Base-by-base conservation (phyloP, 805 yeast species). In the Pichia heedii region DNA sequence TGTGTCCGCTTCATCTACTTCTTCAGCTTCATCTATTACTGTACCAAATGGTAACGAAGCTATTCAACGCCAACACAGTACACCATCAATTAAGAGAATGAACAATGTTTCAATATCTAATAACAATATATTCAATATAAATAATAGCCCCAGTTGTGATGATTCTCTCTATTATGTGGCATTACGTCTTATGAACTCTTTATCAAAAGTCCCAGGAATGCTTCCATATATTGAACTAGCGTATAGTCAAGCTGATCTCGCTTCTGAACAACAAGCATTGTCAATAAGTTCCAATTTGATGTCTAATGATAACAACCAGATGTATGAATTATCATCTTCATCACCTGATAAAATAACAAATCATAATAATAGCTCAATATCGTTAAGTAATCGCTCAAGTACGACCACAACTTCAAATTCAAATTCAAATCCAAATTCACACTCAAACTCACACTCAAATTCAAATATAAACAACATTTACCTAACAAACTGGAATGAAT, bases 161-260 rank as follows among this genome's bases (percentile, higher is more conserved):
- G 89, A 81, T 47, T 86, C 89, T 29, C 63, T 86, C 22, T 84
- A 76, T 58, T 79, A 80, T 58, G 73, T 84, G 33, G 79, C 93
- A 57, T 60, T 70, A 21, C 68, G 66, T 24, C 66, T 85, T 43
- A 72, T 77, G 54, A 68, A 64, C 45, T 63, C 81, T 46, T 61
- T 87, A 30, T 76, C 73, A 42, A 63, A 67, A 34, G 71, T 84
- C 20, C 77, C 83, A 0, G 88, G 81, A 18, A 70, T 87, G 71
- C 73, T 71, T 32, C 82, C 88, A 33, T 83, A 77, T 58, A 57
- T 84, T 46, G 72, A 73, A 42, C 65, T 77, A 32, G 89, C 90
- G 2, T 74, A 73, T 57, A 67, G 74, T 12, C 69, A 79, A 13
- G 84, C 88, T 7, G 89, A 83, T 55, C 75, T 73, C 29, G 65